Base-by-base conservation (phyloP, 441 rosid genomes). In the Croton laevigatus region DNA sequence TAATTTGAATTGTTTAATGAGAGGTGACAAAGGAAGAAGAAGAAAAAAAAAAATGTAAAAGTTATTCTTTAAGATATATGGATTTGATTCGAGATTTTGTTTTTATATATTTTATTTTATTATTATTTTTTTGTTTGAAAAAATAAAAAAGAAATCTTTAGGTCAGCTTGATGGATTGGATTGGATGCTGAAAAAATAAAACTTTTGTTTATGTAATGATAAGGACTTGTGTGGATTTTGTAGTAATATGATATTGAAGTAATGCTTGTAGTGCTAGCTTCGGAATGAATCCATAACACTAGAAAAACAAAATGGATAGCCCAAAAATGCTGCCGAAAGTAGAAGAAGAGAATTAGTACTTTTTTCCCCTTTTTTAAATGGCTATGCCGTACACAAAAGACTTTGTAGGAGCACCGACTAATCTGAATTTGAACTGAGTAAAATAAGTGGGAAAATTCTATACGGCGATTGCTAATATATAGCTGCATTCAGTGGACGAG, bases 51-150 rank as follows among this genome's bases (percentile, higher is more conserved):
- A 3, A 17, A n/a, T 40, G 37, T 55, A 78, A 76, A 72, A 73
- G 44, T 68, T 68, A 63, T 78, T 81, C 79, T 38, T 73, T 69
- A 37, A 65, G 80, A 79, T 76, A 73, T 70, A 73, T 73, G 79
- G 77, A 72, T 81, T 32, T 36, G 70, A 66, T 66, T 27, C 70
- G 11, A 7, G 3, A 20, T 42, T 38, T n/a, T n/a, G 52, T 40
- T 7, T 40, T 38, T 0, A 6, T n/a, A 17, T 42, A 34, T 60
- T 16, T 60, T 14, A 13, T 60, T 38, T 37, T 8, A 4, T 17
- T n/a, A 3, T 61, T 38, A 3, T 61, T 61, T 8, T 61, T 62
- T 1, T 0, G 0, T 40, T 38, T 19, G 1, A 40, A 40, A 6
- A 59, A 27, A n/a, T n/a, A n/a, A 27, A 27, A 27, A 27, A 27